phyloP scores from a whole-genome alignment of 441 rosid species.

The Croton laevigatus region DNA sequence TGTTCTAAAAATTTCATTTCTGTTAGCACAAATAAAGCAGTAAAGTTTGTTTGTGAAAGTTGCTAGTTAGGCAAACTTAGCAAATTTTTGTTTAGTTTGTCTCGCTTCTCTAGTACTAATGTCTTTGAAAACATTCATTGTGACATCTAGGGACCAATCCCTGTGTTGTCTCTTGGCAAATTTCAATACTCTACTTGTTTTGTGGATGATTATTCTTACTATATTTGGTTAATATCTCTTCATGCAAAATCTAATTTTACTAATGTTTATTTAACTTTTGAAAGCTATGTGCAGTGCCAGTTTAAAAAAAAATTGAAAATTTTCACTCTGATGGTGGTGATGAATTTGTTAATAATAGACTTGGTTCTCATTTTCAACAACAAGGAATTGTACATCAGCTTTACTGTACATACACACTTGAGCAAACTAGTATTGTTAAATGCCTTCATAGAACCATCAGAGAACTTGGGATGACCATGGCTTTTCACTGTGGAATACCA shows the following conservation, averaged over 20 bases:
- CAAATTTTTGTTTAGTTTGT: slow-evolving; percentile 9
- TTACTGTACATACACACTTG: slow-evolving; percentile 3
- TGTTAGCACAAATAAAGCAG: slow-evolving; percentile 5
- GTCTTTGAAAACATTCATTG: slow-evolving; percentile 6
- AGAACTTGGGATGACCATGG: slow-evolving; percentile 12
- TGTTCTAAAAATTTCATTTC: neutral
- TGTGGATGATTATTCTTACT: slow-evolving; percentile 14
- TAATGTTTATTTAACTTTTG: slow-evolving; percentile 7
- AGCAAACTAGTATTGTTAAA: slow-evolving; percentile 10
- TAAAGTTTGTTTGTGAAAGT: neutral
- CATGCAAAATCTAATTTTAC: slow-evolving; percentile 1
- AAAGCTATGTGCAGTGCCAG: neutral
- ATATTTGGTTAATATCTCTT: slow-evolving; percentile 12
- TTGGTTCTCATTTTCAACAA: neutral
- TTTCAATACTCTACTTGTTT: too few relatives aligned
- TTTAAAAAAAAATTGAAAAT: neutral
- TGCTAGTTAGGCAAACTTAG: slow-evolving; percentile 3
- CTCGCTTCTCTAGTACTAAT: neutral
- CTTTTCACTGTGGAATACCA: neutral
- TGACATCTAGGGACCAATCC: neutral
- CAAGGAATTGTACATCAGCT: slow-evolving; percentile 12
- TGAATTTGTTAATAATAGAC: too few relatives aligned
- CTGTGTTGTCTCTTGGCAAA: slow-evolving; percentile 8
- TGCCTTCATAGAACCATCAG: neutral
- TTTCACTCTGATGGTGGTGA: too few relatives aligned